Conservation (phyloP, 306 rosid species). For the Castanea crenata region DNA sequence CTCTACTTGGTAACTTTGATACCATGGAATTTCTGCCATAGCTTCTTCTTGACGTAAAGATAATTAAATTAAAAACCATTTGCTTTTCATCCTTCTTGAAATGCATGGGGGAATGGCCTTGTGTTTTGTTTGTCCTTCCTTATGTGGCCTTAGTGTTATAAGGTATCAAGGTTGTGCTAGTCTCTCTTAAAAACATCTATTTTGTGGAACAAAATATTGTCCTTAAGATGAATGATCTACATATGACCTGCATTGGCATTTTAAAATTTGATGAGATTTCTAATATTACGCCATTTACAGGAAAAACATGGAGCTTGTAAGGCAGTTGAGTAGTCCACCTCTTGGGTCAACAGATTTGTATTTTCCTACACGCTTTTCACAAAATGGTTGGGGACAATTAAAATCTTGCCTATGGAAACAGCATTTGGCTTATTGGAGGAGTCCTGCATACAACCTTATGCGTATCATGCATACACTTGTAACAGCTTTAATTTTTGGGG, state of each 20-base stretch:
- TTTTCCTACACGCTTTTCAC: conserved; percentile 51
- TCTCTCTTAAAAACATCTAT: background rate
- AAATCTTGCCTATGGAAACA: conserved; percentile 25
- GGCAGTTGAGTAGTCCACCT: conserved; percentile 47
- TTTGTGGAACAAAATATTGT: background rate
- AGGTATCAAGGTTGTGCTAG: too few species aligned
- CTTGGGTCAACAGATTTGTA: conserved; percentile 49
- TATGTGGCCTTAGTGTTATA: background rate
- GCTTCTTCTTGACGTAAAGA: background rate
- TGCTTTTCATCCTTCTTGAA: background rate
- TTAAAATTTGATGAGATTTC: background rate
- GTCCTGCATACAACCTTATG: background rate
- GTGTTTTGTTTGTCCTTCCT: background rate
- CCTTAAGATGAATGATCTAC: background rate
- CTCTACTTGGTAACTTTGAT: background rate
- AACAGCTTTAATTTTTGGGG: background rate
- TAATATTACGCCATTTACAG: conserved; percentile 27
- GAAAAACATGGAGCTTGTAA: conserved; percentile 45
- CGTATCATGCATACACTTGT: background rate
- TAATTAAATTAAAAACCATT: background rate
- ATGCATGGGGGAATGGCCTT: background rate
- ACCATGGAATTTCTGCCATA: background rate
- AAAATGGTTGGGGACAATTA: conserved; percentile 45
- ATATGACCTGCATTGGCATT: background rate
- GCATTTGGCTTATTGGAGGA: conserved; percentile 3